Evolutionary conservation across 2,329 filamentous ascomycete species (phyloP).

Genomic region (Fusarium duplospermum): DNA sequence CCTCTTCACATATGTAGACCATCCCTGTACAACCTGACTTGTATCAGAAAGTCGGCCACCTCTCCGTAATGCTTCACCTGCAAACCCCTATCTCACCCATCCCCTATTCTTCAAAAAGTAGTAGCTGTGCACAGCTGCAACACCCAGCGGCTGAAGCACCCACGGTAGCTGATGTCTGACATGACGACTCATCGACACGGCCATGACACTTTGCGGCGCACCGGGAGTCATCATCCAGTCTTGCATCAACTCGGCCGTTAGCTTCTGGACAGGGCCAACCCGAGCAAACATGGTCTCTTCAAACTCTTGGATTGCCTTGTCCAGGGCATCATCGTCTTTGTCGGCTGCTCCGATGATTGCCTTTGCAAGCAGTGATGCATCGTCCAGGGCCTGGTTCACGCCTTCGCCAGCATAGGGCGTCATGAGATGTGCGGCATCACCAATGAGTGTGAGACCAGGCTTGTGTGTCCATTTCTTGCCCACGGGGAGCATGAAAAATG

Average conservation of each 20-base stretch:
- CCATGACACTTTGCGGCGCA: conserved; percentile 57
- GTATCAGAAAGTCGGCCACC: not conserved
- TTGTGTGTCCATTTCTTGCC: conserved; percentile 60
- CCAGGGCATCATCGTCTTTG: conserved; percentile 43
- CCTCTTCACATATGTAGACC: not conserved
- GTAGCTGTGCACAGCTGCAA: conserved; percentile 44
- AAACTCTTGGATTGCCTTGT: conserved; percentile 49
- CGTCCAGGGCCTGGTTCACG: conserved; percentile 68
- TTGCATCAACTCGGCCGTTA: conserved; percentile 59
- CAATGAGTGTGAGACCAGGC: conserved; percentile 64
- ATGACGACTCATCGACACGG: conserved; percentile 49
- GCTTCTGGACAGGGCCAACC: conserved; percentile 51
- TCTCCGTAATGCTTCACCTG: not conserved
- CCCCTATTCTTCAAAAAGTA: conserved; percentile 39
- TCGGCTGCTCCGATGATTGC: conserved; percentile 51
- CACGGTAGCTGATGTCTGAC: conserved; percentile 47
- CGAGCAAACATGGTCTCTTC: conserved; percentile 55
- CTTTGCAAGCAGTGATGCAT: conserved; percentile 62
- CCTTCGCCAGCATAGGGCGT: conserved; percentile 69
- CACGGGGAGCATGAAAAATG: conserved; percentile 65
- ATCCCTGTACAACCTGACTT: not conserved
- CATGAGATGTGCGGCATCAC: conserved; percentile 72
- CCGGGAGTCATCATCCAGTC: conserved; percentile 61
- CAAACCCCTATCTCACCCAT: conserved; percentile 14
- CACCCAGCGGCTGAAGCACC: conserved; percentile 47